phyloP scores from a whole-genome alignment of 345 rosid genomes.

The Dipteronia dyeriana region DNA sequence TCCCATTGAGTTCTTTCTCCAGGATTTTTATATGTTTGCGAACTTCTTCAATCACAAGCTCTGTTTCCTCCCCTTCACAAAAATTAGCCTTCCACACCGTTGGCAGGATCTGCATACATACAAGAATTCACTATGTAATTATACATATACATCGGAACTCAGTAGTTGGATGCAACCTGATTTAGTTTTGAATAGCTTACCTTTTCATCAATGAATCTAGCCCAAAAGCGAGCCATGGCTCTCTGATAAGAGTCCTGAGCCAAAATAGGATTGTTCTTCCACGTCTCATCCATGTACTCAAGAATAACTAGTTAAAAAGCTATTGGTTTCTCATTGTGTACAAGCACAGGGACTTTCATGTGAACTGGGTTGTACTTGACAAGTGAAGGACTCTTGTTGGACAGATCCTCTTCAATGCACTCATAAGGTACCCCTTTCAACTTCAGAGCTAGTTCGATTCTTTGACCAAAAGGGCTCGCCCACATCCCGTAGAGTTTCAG shows the following conservation, averaged over 20 bases:
- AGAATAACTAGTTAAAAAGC: constrained; percentile 39
- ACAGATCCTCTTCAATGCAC: constrained; percentile 37
- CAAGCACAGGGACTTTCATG: constrained; percentile 46
- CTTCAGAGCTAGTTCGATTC: constrained; percentile 43
- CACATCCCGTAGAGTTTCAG: constrained; percentile 41
- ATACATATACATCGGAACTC: too few species aligned
- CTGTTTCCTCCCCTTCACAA: constrained; percentile 1
- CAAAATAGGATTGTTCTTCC: constrained; percentile 40
- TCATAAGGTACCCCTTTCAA: constrained; percentile 43
- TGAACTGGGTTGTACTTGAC: constrained; percentile 39
- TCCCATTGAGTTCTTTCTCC: constrained; percentile 28
- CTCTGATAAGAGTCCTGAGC: constrained; percentile 43
- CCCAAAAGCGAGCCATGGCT: constrained; percentile 49
- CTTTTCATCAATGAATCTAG: constrained; percentile 36
- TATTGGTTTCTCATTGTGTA: constrained; percentile 42
- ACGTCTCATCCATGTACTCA: constrained; percentile 47
- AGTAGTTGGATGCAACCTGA: too few species aligned
- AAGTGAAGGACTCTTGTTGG: constrained; percentile 40
- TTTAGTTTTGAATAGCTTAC: background rate
- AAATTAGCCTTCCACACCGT: background rate
- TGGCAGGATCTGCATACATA: background rate
- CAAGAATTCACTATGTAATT: background rate
- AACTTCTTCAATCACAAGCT: constrained; percentile 19
- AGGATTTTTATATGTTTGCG: constrained; percentile 17
- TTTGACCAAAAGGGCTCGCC: constrained; percentile 38